Base-by-base conservation (phyloP, 192 early-diverging fungal species). In the Coemansia sp. region DNA sequence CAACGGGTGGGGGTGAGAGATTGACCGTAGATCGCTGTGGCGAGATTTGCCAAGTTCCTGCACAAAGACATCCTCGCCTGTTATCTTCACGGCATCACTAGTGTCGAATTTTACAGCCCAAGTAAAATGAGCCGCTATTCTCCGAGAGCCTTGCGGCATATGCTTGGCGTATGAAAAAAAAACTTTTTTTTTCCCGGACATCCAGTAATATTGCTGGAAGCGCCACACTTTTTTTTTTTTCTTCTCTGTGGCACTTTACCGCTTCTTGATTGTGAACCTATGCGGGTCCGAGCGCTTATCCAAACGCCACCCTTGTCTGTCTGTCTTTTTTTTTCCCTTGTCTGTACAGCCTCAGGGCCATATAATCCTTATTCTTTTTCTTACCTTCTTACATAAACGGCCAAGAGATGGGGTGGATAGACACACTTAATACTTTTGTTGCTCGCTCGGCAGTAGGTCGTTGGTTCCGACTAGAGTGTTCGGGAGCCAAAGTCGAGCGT, bases 381-480 rank as follows among this genome's bases (percentile, higher is more conserved):
- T n/a, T n/a, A 27, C 47, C n/a, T 49, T 22, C 20, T 16, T 27
- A 53, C 27, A 27, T 44, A 44, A 12, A 16, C 9, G 52, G 52
- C n/a, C 31, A 13, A 27, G 50, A 76, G 68, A 82, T 87, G 72
- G 70, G 83, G 53, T 83, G 83, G 76, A 65, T 90, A 36, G 82
- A 87, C 58, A 82, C 57, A 47, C 65, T 91, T 50, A 91, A 93
- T 62, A 70, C 68, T 16, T 60, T 71, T 29, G 85, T 92, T 27
- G 92, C 92, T 15, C 71, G 73, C 29, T 86, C 89, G 18, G 9
- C 49, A 5, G 58, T 89, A 29, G 92, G 92, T 3, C 76, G 81
- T 34, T 90, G 88, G 80, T 92, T 89, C 70, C 79, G 79, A 31
- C 84, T 87, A 61, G 90, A 89, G 65, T 86, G 86, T 38, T 91